Conservation (phyloP, 805 yeast genomes). For the Starmerella davenportii region DNA sequence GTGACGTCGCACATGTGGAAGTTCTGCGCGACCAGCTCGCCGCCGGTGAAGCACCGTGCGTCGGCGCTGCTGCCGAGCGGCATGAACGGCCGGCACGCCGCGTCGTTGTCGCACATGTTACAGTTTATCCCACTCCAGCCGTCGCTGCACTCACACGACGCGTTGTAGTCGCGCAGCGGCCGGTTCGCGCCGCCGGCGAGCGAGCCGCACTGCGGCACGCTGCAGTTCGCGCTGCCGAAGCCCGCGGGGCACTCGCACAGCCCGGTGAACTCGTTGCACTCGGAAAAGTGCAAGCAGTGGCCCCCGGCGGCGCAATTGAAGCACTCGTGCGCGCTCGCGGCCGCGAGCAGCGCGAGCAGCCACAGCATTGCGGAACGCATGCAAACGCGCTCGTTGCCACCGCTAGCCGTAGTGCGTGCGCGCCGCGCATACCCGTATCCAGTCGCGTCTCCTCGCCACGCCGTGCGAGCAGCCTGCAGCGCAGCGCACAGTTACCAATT, state of each 20-base stretch:
- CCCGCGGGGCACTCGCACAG: slow-evolving; percentile 85
- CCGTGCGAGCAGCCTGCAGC: neutral
- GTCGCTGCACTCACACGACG: slow-evolving; percentile 49
- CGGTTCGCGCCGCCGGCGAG: slow-evolving; percentile 47
- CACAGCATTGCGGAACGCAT: neutral
- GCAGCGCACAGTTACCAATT: neutral
- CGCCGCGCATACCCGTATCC: neutral
- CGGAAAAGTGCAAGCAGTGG: slow-evolving; percentile 74
- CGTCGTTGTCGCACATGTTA: slow-evolving; percentile 55
- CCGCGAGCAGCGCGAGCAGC: neutral
- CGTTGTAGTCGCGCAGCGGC: slow-evolving; percentile 34
- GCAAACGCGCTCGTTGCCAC: neutral
- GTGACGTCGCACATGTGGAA: slow-evolving; percentile 94
- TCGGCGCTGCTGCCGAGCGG: slow-evolving; percentile 43
- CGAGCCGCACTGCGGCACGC: slow-evolving; percentile 73
- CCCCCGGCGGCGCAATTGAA: slow-evolving; percentile 86
- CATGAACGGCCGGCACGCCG: slow-evolving; percentile 68
- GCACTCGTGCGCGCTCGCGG: slow-evolving; percentile 27
- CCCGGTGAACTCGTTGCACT: slow-evolving; percentile 78
- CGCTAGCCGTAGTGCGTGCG: neutral
- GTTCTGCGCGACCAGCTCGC: slow-evolving; percentile 59
- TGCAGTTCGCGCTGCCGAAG: slow-evolving; percentile 85
- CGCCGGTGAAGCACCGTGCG: slow-evolving; percentile 81
- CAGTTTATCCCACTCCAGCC: slow-evolving; percentile 97
- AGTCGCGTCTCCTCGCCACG: too few relatives aligned